phyloP scores from a whole-genome alignment of 1,284 basidiomycete species.

The Entoloma clypeatum region DNA sequence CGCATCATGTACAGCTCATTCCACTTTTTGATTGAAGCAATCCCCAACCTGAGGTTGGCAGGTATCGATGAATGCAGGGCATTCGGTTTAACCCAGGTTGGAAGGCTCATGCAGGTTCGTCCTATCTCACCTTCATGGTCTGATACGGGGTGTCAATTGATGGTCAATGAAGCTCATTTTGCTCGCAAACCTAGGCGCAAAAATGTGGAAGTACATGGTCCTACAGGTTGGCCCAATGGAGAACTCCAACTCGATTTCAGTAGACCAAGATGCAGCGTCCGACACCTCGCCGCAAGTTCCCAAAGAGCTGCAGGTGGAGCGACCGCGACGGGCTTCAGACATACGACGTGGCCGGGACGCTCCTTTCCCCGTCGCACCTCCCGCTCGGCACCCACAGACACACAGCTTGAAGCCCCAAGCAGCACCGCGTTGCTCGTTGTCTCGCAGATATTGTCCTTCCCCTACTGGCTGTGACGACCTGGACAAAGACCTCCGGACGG shows the following conservation, averaged over 20 bases:
- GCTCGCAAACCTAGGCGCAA: constrained; percentile 1
- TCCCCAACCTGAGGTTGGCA: constrained; percentile 11
- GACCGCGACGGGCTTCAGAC: not conserved
- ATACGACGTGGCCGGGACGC: constrained; percentile 11
- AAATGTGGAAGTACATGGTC: constrained; percentile 1
- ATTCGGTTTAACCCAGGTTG: constrained; percentile 1
- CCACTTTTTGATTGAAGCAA: constrained; percentile 12
- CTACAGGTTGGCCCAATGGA: constrained; percentile 8
- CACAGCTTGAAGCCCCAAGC: not conserved
- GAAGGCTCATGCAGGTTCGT: constrained; percentile 5
- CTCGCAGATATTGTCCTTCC: constrained; percentile 4
- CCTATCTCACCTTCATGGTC: not conserved
- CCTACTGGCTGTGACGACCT: not conserved
- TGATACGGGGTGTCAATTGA: not conserved
- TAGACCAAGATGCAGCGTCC: not conserved
- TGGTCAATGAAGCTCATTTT: constrained; percentile 5
- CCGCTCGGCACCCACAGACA: not conserved
- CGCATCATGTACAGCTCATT: constrained; percentile 5
- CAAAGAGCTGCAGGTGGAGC: not conserved
- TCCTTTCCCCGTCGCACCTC: constrained; percentile 9
- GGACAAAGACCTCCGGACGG: too few relatives aligned
- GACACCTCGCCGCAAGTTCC: not conserved
- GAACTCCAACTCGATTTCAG: not conserved
- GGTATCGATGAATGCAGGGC: constrained; percentile 10
- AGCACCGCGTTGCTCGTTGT: not conserved